Percentiles rank a stretch among this genome's conserved stretches.
phyloP scores from a whole-genome alignment of 352 stramenopile genomes.

The Globisporangium cylindrosporum region DNA sequence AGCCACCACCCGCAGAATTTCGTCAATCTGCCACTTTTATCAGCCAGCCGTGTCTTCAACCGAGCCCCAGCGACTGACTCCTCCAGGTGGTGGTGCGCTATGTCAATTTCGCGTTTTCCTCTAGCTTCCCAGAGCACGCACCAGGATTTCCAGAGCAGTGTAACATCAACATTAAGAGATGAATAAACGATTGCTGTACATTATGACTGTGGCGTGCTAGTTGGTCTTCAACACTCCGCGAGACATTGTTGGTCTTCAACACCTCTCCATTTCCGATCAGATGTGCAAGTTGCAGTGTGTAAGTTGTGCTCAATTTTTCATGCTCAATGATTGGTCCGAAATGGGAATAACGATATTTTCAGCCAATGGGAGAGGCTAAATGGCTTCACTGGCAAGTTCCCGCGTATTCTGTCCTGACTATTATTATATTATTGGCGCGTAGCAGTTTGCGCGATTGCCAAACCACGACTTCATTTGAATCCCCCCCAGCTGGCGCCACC shows the following conservation, averaged over 20 bases:
- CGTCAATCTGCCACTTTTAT: background rate
- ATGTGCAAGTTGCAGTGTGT: background rate
- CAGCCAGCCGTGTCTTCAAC: background rate
- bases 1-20: background rate
- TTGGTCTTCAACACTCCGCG: background rate
- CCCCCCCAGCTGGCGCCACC: constrained; percentile 25
- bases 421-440: background rate
- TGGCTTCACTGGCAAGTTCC: background rate
- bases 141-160: too few species aligned
- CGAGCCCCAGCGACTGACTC: too few species aligned
- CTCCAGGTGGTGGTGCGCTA: background rate
- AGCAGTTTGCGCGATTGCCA: background rate
- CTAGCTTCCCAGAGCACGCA: background rate
- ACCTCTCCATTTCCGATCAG: background rate
- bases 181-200: background rate
- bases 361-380: background rate
- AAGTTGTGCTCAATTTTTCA: background rate
- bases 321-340: background rate
- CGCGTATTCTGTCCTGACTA: background rate
- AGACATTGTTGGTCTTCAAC: background rate
- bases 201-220: background rate
- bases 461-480: background rate
- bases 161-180: background rate
- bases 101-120: background rate
- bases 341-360: background rate